Conservation (phyloP, 1,284 basidiomycete genomes). For the Mrakiaceae sp. region DNA sequence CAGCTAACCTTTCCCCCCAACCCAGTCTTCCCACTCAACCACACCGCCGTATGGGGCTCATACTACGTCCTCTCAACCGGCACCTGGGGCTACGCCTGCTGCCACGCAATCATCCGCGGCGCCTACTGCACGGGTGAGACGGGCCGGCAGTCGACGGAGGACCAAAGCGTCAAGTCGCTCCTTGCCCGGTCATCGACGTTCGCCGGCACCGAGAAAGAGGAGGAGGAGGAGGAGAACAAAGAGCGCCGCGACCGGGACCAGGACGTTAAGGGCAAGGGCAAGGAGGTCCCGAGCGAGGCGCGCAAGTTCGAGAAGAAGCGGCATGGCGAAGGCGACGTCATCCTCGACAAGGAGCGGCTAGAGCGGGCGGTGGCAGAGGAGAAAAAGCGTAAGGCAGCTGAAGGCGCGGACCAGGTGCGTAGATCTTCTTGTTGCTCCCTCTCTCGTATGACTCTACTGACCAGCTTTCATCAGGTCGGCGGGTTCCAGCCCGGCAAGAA, state of each 20-base stretch:
- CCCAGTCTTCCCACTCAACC: constrained; percentile 81
- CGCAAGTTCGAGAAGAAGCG: constrained; percentile 44
- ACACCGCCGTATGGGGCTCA: constrained; percentile 89
- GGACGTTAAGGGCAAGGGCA: constrained; percentile 21
- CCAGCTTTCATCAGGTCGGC: constrained; percentile 9
- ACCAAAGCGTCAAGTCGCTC: constrained; percentile 21
- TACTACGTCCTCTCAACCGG: constrained; percentile 67
- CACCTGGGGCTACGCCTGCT: constrained; percentile 90
- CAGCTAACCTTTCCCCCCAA: constrained; percentile 1
- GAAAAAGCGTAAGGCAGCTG: constrained; percentile 55
- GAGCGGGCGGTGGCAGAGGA: constrained; percentile 63
- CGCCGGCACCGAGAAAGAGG: constrained; percentile 21
- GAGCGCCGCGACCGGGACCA: too few species aligned
- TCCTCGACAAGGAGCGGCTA: constrained; percentile 56
- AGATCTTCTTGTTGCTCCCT: constrained; percentile 20
- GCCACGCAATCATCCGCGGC: constrained; percentile 72
- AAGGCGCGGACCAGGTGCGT: constrained; percentile 42
- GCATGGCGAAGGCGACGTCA: constrained; percentile 55
- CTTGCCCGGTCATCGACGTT: constrained; percentile 26
- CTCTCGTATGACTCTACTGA: neutral
- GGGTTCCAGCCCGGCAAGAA: constrained; percentile 45
- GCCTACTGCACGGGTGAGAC: constrained; percentile 89
- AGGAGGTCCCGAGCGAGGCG: constrained; percentile 35
- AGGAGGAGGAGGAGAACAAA: too few species aligned
- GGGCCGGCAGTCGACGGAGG: constrained; percentile 33